These are phyloP conservation scores for Wickerhamiella australiensis DNA, from an alignment of 805 yeast species.

Conservation along the genomic window DNA sequence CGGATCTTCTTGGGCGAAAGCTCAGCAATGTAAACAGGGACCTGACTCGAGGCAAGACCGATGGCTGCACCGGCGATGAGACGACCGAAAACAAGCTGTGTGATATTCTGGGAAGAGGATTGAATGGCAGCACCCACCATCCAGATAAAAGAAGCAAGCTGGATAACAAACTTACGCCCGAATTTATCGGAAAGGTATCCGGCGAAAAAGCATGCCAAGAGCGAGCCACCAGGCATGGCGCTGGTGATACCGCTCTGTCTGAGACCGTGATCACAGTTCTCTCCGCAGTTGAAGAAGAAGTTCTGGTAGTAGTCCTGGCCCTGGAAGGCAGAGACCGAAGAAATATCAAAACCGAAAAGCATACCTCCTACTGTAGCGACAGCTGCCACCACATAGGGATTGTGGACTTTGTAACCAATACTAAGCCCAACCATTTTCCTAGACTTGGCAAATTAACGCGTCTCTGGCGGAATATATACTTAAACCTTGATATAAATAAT, in stretches of 20 bases:
- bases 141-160: constrained; percentile 44
- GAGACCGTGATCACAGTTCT: constrained; percentile 28
- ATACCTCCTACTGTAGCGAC: constrained; percentile 57
- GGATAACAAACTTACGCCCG: constrained; percentile 49
- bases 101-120: constrained; percentile 34
- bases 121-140: constrained; percentile 49
- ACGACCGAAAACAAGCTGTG: constrained; percentile 43
- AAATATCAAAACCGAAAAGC: constrained; percentile 68
- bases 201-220: constrained; percentile 50
- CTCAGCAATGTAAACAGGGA: constrained; percentile 57
- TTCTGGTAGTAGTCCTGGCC: constrained; percentile 36
- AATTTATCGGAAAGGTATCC: constrained; percentile 38
- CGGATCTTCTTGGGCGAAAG: constrained; percentile 48
- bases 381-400: constrained; percentile 44
- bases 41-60: constrained; percentile 54
- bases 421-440: constrained; percentile 9
- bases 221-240: constrained; percentile 66
- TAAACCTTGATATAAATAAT: not conserved
- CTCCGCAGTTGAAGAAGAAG: constrained; percentile 42
- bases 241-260: constrained; percentile 69
- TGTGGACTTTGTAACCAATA: constrained; percentile 27
- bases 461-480: not conserved
- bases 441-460: not conserved
- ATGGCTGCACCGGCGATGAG: constrained; percentile 51
- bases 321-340: constrained; percentile 64